Evolutionary conservation across 1,284 basidiomycete species (phyloP).

Genomic region (Moesziomyces parantarcticus): DNA sequence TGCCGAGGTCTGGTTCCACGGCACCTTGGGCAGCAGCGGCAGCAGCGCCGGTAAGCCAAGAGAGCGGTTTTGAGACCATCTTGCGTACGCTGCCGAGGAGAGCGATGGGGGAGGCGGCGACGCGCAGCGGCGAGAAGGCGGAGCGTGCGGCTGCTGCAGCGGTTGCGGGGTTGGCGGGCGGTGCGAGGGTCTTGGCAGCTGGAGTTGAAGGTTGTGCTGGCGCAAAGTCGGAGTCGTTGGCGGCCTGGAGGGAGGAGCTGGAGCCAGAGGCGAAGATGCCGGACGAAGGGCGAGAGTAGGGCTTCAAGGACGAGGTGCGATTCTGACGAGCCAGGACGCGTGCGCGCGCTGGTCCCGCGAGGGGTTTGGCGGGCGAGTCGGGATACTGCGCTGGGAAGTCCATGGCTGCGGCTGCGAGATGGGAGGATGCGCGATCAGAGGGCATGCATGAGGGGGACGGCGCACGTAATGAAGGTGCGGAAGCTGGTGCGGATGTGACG

Average conservation of each 20-base stretch:
- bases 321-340: conserved; percentile 42
- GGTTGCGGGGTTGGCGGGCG: conserved; percentile 8
- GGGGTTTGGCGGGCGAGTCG: conserved; percentile 45
- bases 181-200: conserved; percentile 26
- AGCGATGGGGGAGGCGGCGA: conserved; percentile 43
- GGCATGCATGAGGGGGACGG: too few relatives aligned
- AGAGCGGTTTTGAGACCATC: conserved; percentile 49
- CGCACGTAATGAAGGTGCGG: too few relatives aligned
- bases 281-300: conserved; percentile 39
- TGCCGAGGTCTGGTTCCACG: conserved; percentile 34
- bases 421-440: too few relatives aligned
- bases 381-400: conserved; percentile 51
- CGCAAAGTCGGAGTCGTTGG: conserved; percentile 11
- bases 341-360: conserved; percentile 42
- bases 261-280: conserved; percentile 15
- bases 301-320: conserved; percentile 44
- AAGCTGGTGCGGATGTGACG: too few relatives aligned
- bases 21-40: conserved; percentile 19
- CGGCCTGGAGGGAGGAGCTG: conserved; percentile 14
- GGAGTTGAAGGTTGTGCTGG: conserved; percentile 23
- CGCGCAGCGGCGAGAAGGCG: conserved; percentile 42
- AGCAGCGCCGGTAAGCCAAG: conserved; percentile 45
- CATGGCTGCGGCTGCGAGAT: conserved; percentile 14
- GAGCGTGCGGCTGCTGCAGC: conserved; percentile 16
- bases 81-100: conserved; percentile 51